Base-by-base conservation (phyloP, 495 filamentous ascomycete genomes). In the Aspergillus olivimuriae region DNA sequence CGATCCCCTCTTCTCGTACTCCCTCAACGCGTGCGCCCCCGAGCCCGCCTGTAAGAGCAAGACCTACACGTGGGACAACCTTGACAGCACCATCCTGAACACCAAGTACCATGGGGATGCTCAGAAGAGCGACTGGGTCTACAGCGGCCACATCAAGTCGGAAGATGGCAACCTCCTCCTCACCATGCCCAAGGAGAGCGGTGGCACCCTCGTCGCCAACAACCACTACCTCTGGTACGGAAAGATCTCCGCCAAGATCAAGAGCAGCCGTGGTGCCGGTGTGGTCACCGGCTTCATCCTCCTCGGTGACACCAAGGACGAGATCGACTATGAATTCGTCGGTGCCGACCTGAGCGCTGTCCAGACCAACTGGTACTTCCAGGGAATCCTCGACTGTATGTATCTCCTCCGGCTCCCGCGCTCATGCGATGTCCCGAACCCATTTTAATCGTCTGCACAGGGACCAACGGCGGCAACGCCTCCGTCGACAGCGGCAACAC, bases 211-310 rank as follows among this genome's bases (percentile, higher is more conserved):
- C 14, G 69, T 97, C 38, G 82, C 88, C 19, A 86, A 86, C 48
- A 91, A 88, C 41, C 74, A 80, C 42, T 96, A 97, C 61, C 82
- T 98, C 67, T 97, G 91, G 94, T 98, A 98, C 61, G 92, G 92
- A 56, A 94, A 84, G 63, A 79, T 97, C 50, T 84, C 81, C 55
- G 89, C 86, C 14, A 84, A 71, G 19, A 70, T 98, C 63, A 95
- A 89, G 77, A 90, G 87, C 5, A 85, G 83, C 45, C 80, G 84
- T 53, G 90, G 88, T 33, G 61, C 68, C 21, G 92, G 92, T 70
- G 92, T 97, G 23, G 88, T 98, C 4, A 89, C 89, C 16, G 92
- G 90, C 11, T 98, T 98, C 62, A 97, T 98, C 61, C 70, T 97
- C 51, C 76, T 96, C 53, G 84, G 82, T 23, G 92, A 97, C 60